Base-by-base conservation (phyloP, 495 filamentous ascomycete species). In the Trichoderma parareesei region DNA sequence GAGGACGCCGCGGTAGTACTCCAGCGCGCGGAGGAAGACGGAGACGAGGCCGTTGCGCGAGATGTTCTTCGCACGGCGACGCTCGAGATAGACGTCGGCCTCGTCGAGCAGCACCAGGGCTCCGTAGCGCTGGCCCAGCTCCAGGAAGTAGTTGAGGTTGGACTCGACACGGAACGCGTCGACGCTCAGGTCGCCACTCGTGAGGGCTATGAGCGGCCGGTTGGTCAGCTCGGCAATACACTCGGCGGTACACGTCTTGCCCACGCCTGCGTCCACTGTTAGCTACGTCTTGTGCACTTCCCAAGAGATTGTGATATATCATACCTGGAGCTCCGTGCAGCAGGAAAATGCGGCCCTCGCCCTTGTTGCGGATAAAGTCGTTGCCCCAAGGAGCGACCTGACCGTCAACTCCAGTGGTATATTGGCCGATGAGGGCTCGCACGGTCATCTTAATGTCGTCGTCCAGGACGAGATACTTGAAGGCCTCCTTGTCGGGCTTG, bases 41-140 rank as follows among this genome's bases (percentile, higher is more conserved):
- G 85, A 88, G 20, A 93, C 90, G 0, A 93, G 80, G 1, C 88
- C 87, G 69, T 93, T 93, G 63, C 90, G 83, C 68, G 84, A 82
- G 67, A 93, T 84, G 68, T 93, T 88, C 66, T 85, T 80, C 44
- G 87, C 81, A 1, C 82, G 85, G 18, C 90, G 86, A 63, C 86
- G 82, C 76, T 92, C 90, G 5, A 80, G 74, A 69, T 75, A 80
- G 35, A 80, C 77, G 64, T 80, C 77, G 5, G 77, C 77, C 62
- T 80, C 77, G 69, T 80, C 76, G 10, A 79, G 69, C 1, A 79
- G 69, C 16, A 80, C 72, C 16, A 80, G 70, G 16, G 74, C 76
- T 10, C 76, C 77, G 70, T 74, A 79, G 8, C 76, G 74, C 67
- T 78, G 73, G 60, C 74, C 75, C 3, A 79, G 72, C 10, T 68